phyloP scores from a whole-genome alignment of 139 green algal genomes.

The Pedinophyceae sp. region DNA sequence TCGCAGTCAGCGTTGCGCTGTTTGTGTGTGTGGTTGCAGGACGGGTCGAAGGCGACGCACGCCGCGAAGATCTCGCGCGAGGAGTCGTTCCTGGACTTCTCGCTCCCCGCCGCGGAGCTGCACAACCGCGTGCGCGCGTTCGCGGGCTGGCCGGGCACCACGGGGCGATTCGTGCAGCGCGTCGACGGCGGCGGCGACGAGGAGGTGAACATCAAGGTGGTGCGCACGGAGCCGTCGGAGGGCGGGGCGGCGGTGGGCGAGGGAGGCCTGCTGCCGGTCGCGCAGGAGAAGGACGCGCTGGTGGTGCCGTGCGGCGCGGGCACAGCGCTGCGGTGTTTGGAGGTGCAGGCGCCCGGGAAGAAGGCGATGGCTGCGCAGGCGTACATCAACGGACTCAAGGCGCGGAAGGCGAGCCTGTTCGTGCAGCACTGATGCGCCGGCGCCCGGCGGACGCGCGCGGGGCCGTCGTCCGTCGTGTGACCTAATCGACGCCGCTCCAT shows the following conservation, averaged over 20 bases:
- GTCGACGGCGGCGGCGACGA: too few species aligned
- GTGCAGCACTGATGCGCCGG: slow-evolving; percentile 15
- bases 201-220: slow-evolving; percentile 17
- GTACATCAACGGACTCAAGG: slow-evolving; percentile 60
- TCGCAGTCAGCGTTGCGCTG: neutral
- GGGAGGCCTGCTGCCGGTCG: neutral
- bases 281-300: slow-evolving; percentile 10
- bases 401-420: slow-evolving; percentile 19
- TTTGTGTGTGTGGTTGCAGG: slow-evolving; percentile 2
- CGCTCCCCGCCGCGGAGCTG: slow-evolving; percentile 25
- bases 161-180: too few species aligned
- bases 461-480: too few species aligned
- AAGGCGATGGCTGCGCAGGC: slow-evolving; percentile 38
- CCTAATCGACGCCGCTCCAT: too few species aligned
- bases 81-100: slow-evolving; percentile 57
- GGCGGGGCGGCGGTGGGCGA: neutral
- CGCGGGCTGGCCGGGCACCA: slow-evolving; percentile 59
- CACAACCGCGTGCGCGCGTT: slow-evolving; percentile 77
- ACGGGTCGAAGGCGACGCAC: slow-evolving; percentile 40
- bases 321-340: slow-evolving; percentile 27
- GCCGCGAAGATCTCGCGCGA: slow-evolving; percentile 53
- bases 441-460: too few species aligned
- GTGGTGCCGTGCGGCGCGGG: slow-evolving; percentile 26
- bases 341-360: slow-evolving; percentile 62
- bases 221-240: slow-evolving; percentile 8